Percentiles rank a stretch among this genome's conserved stretches.
These are phyloP conservation scores for Nicotiana sylvestris DNA, from an alignment of 257 asterid genomes.

Conservation along the genomic window DNA sequence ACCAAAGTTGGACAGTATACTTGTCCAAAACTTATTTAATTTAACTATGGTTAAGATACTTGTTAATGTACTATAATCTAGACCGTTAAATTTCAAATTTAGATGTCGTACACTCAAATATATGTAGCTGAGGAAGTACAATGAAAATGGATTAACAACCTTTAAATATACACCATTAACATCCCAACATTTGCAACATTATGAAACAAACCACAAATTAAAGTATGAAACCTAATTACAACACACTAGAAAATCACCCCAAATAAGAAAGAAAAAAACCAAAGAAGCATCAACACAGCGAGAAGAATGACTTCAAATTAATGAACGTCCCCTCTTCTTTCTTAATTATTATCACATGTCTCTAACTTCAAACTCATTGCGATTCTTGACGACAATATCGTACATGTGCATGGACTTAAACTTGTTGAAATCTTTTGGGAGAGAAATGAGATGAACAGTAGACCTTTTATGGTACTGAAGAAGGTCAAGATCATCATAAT, in stretches of 20 bases:
- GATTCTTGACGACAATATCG: conserved; percentile 38
- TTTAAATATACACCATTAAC: background rate
- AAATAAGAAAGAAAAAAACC: background rate
- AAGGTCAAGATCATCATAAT: conserved; percentile 42
- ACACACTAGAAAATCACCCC: background rate
- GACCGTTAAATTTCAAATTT: no score
- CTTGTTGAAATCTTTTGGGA: conserved; percentile 40
- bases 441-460: conserved; percentile 46
- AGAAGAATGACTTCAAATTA: background rate
- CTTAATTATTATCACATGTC: conserved; percentile 5
- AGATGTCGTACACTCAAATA: no score
- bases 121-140: no score
- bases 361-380: conserved; percentile 36
- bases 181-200: background rate
- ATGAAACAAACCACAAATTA: background rate
- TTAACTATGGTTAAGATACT: no score
- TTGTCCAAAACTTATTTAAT: no score
- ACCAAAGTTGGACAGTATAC: no score
- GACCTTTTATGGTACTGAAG: conserved; percentile 45
- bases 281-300: background rate
- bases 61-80: no score
- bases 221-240: background rate
- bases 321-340: background rate
- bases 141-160: background rate
- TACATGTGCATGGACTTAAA: conserved; percentile 44